These are phyloP conservation scores for Saccharomycopsis fibuligera DNA, from an alignment of 805 yeast genomes.

Conservation along the genomic window DNA sequence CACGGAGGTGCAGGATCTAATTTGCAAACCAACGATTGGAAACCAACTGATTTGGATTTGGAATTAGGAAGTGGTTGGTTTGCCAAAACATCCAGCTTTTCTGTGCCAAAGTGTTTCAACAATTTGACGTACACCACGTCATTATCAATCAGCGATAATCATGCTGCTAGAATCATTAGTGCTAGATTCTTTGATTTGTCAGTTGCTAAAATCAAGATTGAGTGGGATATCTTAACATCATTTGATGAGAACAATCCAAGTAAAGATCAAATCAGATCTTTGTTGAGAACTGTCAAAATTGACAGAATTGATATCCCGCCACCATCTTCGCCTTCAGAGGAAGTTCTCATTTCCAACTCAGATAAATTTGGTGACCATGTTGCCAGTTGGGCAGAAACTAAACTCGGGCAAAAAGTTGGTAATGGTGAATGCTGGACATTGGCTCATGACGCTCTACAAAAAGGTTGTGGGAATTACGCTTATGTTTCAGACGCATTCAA, in stretches of 20 bases:
- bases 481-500: constrained; percentile 41
- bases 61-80: constrained; percentile 44
- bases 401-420: constrained; percentile 42
- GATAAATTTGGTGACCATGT: constrained; percentile 43
- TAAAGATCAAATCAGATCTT: constrained; percentile 5
- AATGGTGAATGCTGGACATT: constrained; percentile 59
- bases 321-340: constrained; percentile 32
- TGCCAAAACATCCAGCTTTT: constrained; percentile 23
- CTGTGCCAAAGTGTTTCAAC: constrained; percentile 32
- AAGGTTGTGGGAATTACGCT: constrained; percentile 54
- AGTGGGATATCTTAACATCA: constrained; percentile 34
- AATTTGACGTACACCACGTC: constrained; percentile 33
- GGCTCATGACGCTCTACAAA: constrained; percentile 46
- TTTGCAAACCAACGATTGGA: too few relatives aligned
- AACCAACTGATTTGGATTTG: constrained; percentile 35
- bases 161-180: constrained; percentile 30
- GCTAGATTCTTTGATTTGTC: constrained; percentile 40
- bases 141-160: constrained; percentile 26
- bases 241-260: constrained; percentile 15
- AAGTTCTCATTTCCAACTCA: constrained; percentile 30
- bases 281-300: constrained; percentile 26
- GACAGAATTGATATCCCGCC: constrained; percentile 36
- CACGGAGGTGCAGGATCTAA: too few relatives aligned
- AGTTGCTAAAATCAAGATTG: constrained; percentile 30
- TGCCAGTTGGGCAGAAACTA: constrained; percentile 48